Evolutionary conservation across 768 basidiomycete species (phyloP).

Genomic region (Rhizopogon rudus): DNA sequence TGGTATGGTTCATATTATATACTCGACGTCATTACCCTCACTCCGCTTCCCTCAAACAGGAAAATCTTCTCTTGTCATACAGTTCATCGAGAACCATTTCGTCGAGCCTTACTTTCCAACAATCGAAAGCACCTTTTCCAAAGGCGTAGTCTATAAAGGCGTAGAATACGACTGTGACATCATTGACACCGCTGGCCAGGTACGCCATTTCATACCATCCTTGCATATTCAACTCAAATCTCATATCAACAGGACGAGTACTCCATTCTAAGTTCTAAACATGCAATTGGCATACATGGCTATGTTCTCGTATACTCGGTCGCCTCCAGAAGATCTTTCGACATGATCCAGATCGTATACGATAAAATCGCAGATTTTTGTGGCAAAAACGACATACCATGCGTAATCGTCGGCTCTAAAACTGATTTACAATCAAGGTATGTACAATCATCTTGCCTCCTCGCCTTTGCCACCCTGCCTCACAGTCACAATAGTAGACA

Average conservation of each 20-base stretch:
- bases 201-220: conserved; percentile 26
- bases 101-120: conserved; percentile 94
- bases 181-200: conserved; percentile 97
- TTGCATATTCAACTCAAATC: conserved; percentile 5
- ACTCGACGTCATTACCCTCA: conserved; percentile 11
- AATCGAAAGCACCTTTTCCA: conserved; percentile 84
- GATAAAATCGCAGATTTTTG: conserved; percentile 91
- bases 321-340: conserved; percentile 82
- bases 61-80: conserved; percentile 89
- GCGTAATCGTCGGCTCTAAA: conserved; percentile 94
- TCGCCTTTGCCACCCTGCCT: conserved; percentile 22
- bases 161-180: conserved; percentile 95
- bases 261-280: conserved; percentile 87
- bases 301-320: conserved; percentile 97
- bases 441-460: conserved; percentile 21
- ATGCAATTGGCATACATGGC: conserved; percentile 96
- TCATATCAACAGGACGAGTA: conserved; percentile 75
- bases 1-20: conserved; percentile 44
- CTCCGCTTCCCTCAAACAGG: conserved; percentile 44
- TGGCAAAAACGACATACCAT: conserved; percentile 79
- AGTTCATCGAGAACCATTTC: conserved; percentile 92
- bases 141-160: conserved; percentile 83
- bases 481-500: conserved; percentile 50
- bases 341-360: conserved; percentile 91
- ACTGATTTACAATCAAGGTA: conserved; percentile 75